Base-by-base conservation (phyloP, 257 asterid species). In the Nicotiana knightiana region DNA sequence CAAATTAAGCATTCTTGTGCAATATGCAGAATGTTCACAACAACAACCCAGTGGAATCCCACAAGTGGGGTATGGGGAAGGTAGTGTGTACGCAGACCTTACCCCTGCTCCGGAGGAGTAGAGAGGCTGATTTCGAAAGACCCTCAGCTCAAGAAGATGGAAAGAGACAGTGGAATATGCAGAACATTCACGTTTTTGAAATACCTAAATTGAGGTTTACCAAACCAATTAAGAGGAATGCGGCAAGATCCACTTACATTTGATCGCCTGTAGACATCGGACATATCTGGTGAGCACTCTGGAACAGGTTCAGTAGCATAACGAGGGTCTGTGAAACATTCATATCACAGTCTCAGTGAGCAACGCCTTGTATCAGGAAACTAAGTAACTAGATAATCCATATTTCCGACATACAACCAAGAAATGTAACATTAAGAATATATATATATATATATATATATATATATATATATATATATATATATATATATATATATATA, bases 201-300 rank as follows among this genome's bases (percentile, higher is more conserved):
- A 67, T 24, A 54, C 35, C 28, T 15, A 84, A 79, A 81, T 61
- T 66, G 46, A 63, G 24, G 62, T 43, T 10, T 64, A 64, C 43
- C 35, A 57, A 83, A 61, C 67, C 3, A 46, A 48, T 35, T 77
- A 73, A 59, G 66, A 64, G 43, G 55, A 71, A 35, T 28, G 37
- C 26, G 17, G 64, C 63, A 81, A 53, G 77, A 81, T 70, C 82
- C 39, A 84, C 91, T 86, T 85, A 92, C 99, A 80, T 79, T 87
- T 63, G 85, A 85, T 80, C 83, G 86, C 88, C 87, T 91, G 84
- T 46, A 88, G 83, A 77, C 77, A 66, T 81, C 81, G 10, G 90
- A 81, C 82, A 79, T 85, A 85, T 88, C 94, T 21, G 87, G 89
- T 37, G 95, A 86, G 84, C 88, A 86, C 33, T 86, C 87, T 28